phyloP scores from a whole-genome alignment of 2,329 filamentous ascomycete genomes.

The Thelonectria rubi region DNA sequence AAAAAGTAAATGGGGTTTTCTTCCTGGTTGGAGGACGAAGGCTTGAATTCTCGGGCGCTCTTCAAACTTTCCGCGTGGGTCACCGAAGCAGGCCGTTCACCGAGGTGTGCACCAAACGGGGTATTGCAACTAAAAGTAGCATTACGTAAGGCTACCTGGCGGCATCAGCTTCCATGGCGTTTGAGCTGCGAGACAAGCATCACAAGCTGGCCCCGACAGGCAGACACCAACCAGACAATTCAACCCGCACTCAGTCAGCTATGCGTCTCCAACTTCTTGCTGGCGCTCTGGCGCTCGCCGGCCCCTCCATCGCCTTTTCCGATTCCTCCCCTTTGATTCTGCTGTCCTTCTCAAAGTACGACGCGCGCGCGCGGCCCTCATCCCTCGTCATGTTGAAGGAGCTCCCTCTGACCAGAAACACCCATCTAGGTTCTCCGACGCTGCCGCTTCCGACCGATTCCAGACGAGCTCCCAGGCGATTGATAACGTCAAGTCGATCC shows the following conservation, averaged over 20 bases:
- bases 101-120: slow-evolving; percentile 42
- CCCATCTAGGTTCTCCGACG: slow-evolving; percentile 47
- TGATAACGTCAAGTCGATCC: slow-evolving; percentile 56
- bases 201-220: slow-evolving; percentile 41
- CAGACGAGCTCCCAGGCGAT: slow-evolving; percentile 59
- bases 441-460: slow-evolving; percentile 52
- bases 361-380: slow-evolving; percentile 19
- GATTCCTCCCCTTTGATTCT: slow-evolving; percentile 91
- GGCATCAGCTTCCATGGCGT: slow-evolving; percentile 39
- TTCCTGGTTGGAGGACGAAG: slow-evolving; percentile 8
- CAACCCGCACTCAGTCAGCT: slow-evolving; percentile 40
- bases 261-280: slow-evolving; percentile 66
- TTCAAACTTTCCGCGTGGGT: slow-evolving; percentile 35
- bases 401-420: slow-evolving; percentile 35
- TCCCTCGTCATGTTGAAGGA: slow-evolving; percentile 27
- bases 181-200: slow-evolving; percentile 27
- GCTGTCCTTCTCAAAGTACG: slow-evolving; percentile 85
- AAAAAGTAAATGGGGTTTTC: background rate
- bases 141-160: slow-evolving; percentile 43
- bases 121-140: slow-evolving; percentile 27
- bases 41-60: slow-evolving; percentile 24
- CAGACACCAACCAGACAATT: slow-evolving; percentile 36
- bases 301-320: slow-evolving; percentile 75
- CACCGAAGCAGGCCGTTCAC: slow-evolving; percentile 23
- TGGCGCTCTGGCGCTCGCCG: slow-evolving; percentile 63